Base-by-base conservation (phyloP, 2,329 filamentous ascomycete genomes). In the Aspergillus fijiensis region DNA sequence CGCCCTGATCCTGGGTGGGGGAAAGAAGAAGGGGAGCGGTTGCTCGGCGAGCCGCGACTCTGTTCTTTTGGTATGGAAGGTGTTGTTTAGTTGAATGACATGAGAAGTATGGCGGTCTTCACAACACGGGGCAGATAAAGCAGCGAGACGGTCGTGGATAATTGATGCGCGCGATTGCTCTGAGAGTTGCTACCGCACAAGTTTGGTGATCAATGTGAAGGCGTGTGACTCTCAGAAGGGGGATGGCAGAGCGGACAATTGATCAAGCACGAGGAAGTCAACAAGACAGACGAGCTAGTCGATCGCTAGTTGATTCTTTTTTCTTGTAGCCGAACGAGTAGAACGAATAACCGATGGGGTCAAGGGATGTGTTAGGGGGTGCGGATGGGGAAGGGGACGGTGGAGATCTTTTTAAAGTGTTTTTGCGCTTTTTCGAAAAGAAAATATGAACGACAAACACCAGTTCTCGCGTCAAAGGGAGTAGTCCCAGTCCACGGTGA, bases 11-110 rank as follows among this genome's bases (percentile, higher is more conserved):
- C 75, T 74, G 70, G 74, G 67, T 45, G 39, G 39, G 16, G 39
- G 39, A 3, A 16, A 19, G 16, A 45, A 61, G 66, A 56, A 58
- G 64, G 62, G 70, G 70, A 76, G 74, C 73, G 71, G 16, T 66
- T 73, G 74, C 74, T 75, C 74, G 67, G 68, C 65, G 74, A 78
- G 75, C 76, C 70, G 71, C 66, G 67, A 73, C 75, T 76, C 75
- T 71, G 61, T 64, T 58, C 65, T 72, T 63, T 7, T 61, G 64
- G 16, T 60, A 67, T 67, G 64, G 67, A 55, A 63, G 65, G 60
- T 59, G 64, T 69, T 69, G 73, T 72, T 67, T 78, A 78, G 66
- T 73, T 72, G 68, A 69, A 72, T 72, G 70, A 74, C 76, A 78
- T 78, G 61, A 45, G 71, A 74, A 69, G 63, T 58, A 66, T 56